A percentile compares a stretch with the other conserved stretches of the same genome.
Conservation (phyloP, 139 green algal genomes). For the Tetratostichococcus sp. region DNA sequence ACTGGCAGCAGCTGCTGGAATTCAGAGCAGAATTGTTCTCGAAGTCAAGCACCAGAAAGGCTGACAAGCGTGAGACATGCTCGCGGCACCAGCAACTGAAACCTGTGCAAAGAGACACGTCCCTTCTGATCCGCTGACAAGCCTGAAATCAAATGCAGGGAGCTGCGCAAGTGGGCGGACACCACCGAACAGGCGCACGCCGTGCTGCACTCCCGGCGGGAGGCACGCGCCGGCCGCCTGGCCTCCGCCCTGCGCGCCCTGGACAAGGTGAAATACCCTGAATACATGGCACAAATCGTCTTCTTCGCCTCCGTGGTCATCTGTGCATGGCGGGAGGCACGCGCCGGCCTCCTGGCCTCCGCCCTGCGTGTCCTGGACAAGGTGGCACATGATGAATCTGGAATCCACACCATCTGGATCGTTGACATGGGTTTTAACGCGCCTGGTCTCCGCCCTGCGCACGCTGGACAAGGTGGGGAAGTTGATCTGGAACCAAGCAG, state of each 20-base stretch:
- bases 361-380: neutral
- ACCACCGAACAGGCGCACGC: conserved; percentile 44
- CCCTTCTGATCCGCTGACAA: too few relatives aligned
- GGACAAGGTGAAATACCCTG: conserved; percentile 1
- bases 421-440: too few relatives aligned
- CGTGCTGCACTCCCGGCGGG: conserved; percentile 54
- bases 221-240: conserved; percentile 37
- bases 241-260: conserved; percentile 16
- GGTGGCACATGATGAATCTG: neutral
- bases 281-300: neutral
- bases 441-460: too few relatives aligned
- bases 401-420: neutral
- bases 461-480: too few relatives aligned
- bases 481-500: too few relatives aligned
- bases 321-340: neutral
- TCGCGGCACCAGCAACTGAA: too few relatives aligned
- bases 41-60: too few relatives aligned
- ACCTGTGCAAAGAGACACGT: too few relatives aligned
- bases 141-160: neutral
- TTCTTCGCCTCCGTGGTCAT: neutral
- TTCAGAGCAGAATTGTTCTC: too few relatives aligned
- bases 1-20: too few relatives aligned
- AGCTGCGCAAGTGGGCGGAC: conserved; percentile 68
- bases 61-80: too few relatives aligned
- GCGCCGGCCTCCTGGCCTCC: neutral